A percentile compares a stretch with the other conserved stretches of the same genome.
phyloP scores from a whole-genome alignment of 163 green algal genomes.

The Prototheca wickerhamii region DNA sequence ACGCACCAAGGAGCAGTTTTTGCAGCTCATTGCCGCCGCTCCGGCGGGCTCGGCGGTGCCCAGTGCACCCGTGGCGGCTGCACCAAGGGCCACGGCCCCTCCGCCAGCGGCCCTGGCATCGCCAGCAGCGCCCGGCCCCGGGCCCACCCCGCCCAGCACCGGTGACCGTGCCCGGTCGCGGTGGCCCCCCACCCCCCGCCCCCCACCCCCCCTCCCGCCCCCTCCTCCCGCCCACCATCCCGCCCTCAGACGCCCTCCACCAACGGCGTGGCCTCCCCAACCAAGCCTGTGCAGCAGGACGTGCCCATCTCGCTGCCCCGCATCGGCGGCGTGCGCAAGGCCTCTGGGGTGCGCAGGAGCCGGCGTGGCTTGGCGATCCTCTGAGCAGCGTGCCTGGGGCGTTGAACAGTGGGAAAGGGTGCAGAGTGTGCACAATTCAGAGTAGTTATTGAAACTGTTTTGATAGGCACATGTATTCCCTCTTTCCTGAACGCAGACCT shows the following conservation, averaged over 20 bases:
- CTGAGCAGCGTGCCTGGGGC: no score
- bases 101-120: neutral
- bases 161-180: neutral
- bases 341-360: no score
- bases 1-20: slow-evolving; percentile 43
- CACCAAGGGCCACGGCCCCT: neutral
- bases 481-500: slow-evolving; percentile 45
- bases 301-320: slow-evolving; percentile 46
- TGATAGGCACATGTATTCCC: neutral
- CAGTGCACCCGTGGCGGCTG: neutral
- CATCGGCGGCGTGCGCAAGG: slow-evolving; percentile 29
- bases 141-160: slow-evolving; percentile 1
- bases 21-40: neutral
- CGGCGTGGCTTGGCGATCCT: no score
- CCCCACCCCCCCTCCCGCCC: neutral
- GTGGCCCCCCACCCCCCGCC: neutral
- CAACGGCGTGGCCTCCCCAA: neutral
- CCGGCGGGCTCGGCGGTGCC: neutral
- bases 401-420: neutral
- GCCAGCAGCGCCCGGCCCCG: slow-evolving; percentile 3
- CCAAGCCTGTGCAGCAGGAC: neutral
- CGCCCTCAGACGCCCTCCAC: neutral
- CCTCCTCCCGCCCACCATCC: neutral
- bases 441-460: neutral
- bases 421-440: no score